Evolutionary conservation across 176 grass and related monocot genomes (phyloP), one percentile per base, ranked within the genome.

Genomic region (Oryza coarctata): DNA sequence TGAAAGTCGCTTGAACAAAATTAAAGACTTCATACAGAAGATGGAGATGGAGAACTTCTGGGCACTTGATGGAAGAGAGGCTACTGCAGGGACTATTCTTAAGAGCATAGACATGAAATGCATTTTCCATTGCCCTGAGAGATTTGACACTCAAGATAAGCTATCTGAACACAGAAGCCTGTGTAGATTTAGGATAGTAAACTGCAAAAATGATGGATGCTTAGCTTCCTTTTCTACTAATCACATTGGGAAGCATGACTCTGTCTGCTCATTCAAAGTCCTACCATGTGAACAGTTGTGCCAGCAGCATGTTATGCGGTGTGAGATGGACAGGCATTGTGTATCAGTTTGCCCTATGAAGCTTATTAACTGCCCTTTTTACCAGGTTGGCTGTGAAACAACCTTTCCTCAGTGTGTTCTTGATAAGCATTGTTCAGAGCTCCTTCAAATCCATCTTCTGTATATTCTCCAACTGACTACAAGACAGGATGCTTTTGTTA

Each of bases 331-430:
- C 22, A 82, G 11, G 67, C 95, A 98, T 80, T 95, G 90, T 41
- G 27, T 78, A 69, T 91, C 88, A 58, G 64, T 91, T 67, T 98
- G 92, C 70, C 32, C 67, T 22, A 95, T 95, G 92, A 94, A 87
- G 40, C 68, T 95, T 79, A 83, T 93, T 30, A 91, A 95, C 65
- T 98, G 95, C 65, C 92, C 95, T 39, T 98, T 93, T 64, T 82
- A 86, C 70, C 82, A 84, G 78, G 88, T 90, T 83, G 92, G 95
- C 50, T 95, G 92, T 77, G 86, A 95, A 77, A 88, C 82, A 43
- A 65, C 87, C 39, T 93, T 95, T 83, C 90, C 90, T 2, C 89
- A 84, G 57, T 87, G 89, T 75, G 88, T 86, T 84, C 90, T 93
- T 52, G 89, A 90, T 74, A 88, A 63, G 49, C 95, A 93, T 84